Percentiles rank a stretch among this genome's conserved stretches.
These are phyloP conservation scores for Botryotinia globosa DNA, from an alignment of 2,329 filamentous ascomycete species.

Conservation along the genomic window DNA sequence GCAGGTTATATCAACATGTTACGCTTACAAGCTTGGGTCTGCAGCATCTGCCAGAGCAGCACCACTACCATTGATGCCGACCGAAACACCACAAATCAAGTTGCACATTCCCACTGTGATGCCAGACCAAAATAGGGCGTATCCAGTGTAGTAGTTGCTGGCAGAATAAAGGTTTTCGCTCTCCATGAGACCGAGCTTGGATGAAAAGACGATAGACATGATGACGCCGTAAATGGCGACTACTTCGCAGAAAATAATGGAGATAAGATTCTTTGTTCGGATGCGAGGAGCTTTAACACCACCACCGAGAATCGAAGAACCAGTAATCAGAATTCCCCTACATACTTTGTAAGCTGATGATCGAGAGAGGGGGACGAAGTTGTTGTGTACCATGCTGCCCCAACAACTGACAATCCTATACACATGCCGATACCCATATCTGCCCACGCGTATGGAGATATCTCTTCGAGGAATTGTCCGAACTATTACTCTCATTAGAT, in stretches of 20 bases:
- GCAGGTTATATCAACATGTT: not conserved
- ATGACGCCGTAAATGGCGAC: constrained; percentile 99
- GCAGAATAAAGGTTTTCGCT: constrained; percentile 66
- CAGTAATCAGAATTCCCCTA: constrained; percentile 99
- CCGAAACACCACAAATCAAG: constrained; percentile 89
- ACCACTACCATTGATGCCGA: constrained; percentile 97
- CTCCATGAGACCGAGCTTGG: constrained; percentile 70
- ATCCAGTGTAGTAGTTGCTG: constrained; percentile 90
- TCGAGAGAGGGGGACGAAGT: not conserved
- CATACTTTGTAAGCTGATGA: constrained; percentile 21
- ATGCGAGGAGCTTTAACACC: constrained; percentile 96
- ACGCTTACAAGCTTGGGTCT: constrained; percentile 77
- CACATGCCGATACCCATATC: constrained; percentile 87
- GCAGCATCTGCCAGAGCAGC: constrained; percentile 94
- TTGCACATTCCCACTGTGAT: constrained; percentile 95
- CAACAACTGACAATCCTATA: constrained; percentile 93
- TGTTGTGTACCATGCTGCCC: constrained; percentile 80
- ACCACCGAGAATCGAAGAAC: constrained; percentile 93
- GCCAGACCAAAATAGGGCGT: constrained; percentile 92
- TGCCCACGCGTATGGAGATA: constrained; percentile 94
- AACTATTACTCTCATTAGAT: constrained; percentile 51
- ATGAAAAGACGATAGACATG: constrained; percentile 97
- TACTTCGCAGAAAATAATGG: constrained; percentile 99
- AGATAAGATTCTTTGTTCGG: constrained; percentile 98
- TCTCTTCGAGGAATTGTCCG: constrained; percentile 87